Percentiles rank a stretch among this genome's conserved stretches.
Conservation (phyloP, 371 early-diverging fungal genomes). For the Mucor circinelloides region DNA sequence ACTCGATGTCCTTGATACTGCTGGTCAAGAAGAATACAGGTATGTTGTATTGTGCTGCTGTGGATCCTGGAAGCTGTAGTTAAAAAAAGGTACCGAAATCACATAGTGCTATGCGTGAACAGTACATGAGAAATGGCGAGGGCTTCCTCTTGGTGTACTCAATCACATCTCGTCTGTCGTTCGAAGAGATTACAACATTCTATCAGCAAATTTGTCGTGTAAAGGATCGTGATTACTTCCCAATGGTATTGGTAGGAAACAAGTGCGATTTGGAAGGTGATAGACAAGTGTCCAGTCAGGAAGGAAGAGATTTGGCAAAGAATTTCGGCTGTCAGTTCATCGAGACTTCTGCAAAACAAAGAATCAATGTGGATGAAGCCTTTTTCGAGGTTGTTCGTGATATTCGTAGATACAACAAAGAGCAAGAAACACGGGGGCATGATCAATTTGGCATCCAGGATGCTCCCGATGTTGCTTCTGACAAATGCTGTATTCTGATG, state of each 20-base stretch:
- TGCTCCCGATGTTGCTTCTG: constrained; percentile 31
- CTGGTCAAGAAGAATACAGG: constrained; percentile 93
- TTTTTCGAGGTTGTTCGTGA: constrained; percentile 88
- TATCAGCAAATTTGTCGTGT: constrained; percentile 81
- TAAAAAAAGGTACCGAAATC: neutral
- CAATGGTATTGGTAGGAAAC: constrained; percentile 95
- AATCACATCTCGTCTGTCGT: constrained; percentile 37
- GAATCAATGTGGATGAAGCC: constrained; percentile 90
- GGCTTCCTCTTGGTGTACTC: constrained; percentile 55
- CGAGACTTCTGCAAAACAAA: constrained; percentile 90
- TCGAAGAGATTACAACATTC: constrained; percentile 81
- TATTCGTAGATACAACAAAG: constrained; percentile 45
- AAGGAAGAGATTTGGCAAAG: constrained; percentile 35
- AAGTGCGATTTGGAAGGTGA: constrained; percentile 91
- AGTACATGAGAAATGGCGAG: constrained; percentile 80
- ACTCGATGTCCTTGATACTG: constrained; percentile 92
- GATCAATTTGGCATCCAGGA: constrained; percentile 25
- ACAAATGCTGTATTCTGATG: constrained; percentile 39
- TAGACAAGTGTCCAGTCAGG: constrained; percentile 53
- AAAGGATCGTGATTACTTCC: constrained; percentile 82
- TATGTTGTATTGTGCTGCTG: constrained; percentile 4
- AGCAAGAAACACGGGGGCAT: constrained; percentile 30
- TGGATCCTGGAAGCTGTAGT: neutral
- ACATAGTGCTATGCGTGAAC: constrained; percentile 71
- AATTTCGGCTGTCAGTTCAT: constrained; percentile 46